Percentiles rank a stretch among this genome's conserved stretches.
Conservation (phyloP, 495 filamentous ascomycete species). For the Cercophora newfieldiana region DNA sequence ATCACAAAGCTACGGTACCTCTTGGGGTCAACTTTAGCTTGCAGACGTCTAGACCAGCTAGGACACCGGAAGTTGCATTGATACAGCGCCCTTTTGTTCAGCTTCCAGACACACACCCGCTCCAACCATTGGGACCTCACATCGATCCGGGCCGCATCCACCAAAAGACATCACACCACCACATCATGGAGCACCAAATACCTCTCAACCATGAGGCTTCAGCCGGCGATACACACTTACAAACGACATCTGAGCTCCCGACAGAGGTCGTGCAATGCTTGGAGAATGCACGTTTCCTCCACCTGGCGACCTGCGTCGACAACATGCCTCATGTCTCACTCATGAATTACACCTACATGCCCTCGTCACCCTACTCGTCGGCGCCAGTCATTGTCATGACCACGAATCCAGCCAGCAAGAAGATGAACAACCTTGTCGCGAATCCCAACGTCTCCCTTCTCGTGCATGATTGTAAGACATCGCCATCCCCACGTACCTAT, state of each 20-base stretch:
- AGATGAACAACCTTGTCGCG: constrained; percentile 78
- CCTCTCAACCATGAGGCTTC: constrained; percentile 77
- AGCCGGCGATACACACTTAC: constrained; percentile 67
- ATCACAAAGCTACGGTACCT: not conserved
- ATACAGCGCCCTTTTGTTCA: too few species aligned
- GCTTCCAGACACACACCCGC: too few species aligned
- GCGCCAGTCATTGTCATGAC: constrained; percentile 87
- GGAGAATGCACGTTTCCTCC: constrained; percentile 94
- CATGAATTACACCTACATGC: constrained; percentile 99
- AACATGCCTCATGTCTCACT: constrained; percentile 90
- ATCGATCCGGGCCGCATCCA: not conserved
- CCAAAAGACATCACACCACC: not conserved
- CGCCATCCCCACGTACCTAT: not conserved
- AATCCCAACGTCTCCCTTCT: constrained; percentile 94
- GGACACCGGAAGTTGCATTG: too few species aligned
- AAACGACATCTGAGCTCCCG: constrained; percentile 68
- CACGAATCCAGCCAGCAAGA: constrained; percentile 82
- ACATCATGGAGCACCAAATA: constrained; percentile 48
- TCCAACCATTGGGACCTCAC: not conserved
- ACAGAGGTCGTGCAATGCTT: constrained; percentile 84
- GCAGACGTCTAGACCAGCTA: not conserved
- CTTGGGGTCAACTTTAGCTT: not conserved
- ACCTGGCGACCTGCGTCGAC: constrained; percentile 84
- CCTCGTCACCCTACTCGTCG: constrained; percentile 71
- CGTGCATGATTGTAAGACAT: constrained; percentile 81